These are phyloP conservation scores for Thalassiosira livingstoniorum DNA, from an alignment of 352 stramenopile genomes.

Conservation along the genomic window DNA sequence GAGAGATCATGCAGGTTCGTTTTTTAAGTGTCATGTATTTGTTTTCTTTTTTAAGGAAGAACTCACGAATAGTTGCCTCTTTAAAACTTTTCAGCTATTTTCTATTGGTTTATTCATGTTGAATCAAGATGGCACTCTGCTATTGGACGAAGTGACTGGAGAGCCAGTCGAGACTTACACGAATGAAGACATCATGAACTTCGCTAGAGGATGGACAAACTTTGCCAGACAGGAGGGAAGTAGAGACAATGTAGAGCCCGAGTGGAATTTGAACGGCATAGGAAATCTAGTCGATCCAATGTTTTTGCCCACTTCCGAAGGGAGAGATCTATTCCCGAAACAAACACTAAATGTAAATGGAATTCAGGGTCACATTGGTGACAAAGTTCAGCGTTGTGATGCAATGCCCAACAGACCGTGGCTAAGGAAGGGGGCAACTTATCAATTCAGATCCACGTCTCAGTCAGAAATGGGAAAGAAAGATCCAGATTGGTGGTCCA, in stretches of 20 bases:
- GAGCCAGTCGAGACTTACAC: constrained; percentile 66
- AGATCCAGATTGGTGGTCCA: constrained; percentile 53
- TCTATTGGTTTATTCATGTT: constrained; percentile 72
- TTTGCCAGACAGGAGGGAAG: constrained; percentile 40
- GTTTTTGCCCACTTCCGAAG: constrained; percentile 40
- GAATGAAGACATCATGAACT: constrained; percentile 72
- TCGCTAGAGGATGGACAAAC: constrained; percentile 66
- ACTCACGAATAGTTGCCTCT: too few relatives aligned
- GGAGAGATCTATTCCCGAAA: constrained; percentile 61
- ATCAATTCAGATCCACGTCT: constrained; percentile 48
- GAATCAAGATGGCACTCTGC: constrained; percentile 65
- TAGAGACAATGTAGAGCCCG: constrained; percentile 41
- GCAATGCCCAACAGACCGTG: constrained; percentile 56
- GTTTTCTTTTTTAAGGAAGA: too few relatives aligned
- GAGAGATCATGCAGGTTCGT: constrained; percentile 67
- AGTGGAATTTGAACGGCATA: constrained; percentile 21
- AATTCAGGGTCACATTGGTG: constrained; percentile 68
- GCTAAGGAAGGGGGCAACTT: constrained; percentile 54
- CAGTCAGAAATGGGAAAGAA: constrained; percentile 48
- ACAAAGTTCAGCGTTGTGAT: constrained; percentile 64
- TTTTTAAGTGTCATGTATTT: too few relatives aligned
- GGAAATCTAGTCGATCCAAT: constrained; percentile 74
- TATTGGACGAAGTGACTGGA: constrained; percentile 59
- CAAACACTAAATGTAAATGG: constrained; percentile 47
- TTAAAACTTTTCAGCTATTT: too few relatives aligned